Evolutionary conservation across 352 stramenopile genomes (phyloP).

Genomic region (Pythium rishiriense): DNA sequence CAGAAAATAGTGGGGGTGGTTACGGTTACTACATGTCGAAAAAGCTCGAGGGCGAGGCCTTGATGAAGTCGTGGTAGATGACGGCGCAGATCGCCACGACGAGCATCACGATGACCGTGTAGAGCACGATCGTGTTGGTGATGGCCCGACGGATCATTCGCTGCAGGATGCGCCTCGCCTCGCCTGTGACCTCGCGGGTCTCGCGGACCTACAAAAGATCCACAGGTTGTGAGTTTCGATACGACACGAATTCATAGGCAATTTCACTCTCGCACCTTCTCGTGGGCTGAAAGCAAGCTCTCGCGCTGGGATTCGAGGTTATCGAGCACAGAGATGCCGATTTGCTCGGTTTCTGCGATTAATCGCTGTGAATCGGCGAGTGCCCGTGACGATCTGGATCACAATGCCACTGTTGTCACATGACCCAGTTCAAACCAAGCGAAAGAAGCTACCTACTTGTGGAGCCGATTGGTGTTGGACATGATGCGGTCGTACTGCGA

Average conservation of each 20-base stretch:
- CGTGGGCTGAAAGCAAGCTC: constrained; percentile 61
- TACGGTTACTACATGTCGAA: constrained; percentile 18
- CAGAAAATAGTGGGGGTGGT: neutral
- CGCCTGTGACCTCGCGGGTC: constrained; percentile 65
- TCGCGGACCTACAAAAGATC: constrained; percentile 50
- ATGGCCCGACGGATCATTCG: constrained; percentile 77
- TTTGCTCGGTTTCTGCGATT: constrained; percentile 33
- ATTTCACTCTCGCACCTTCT: constrained; percentile 44
- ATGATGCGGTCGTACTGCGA: constrained; percentile 73
- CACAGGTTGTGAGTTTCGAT: neutral
- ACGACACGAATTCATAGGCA: no score
- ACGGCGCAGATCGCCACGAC: constrained; percentile 69
- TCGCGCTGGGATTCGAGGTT: constrained; percentile 71
- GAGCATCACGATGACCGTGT: constrained; percentile 73
- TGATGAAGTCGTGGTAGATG: constrained; percentile 81
- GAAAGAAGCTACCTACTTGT: constrained; percentile 31
- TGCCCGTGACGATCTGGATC: constrained; percentile 51
- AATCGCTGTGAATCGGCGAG: constrained; percentile 36
- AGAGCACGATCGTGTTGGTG: constrained; percentile 80
- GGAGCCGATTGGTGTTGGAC: constrained; percentile 64
- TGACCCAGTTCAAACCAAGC: neutral
- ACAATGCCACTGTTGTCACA: neutral
- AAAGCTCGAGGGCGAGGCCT: constrained; percentile 17
- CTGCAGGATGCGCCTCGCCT: constrained; percentile 67
- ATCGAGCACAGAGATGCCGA: constrained; percentile 67